Evolutionary conservation across 192 early-diverging fungal species (phyloP), one percentile per base, ranked within the genome.

Genomic region (Backusella tuberculispora): DNA sequence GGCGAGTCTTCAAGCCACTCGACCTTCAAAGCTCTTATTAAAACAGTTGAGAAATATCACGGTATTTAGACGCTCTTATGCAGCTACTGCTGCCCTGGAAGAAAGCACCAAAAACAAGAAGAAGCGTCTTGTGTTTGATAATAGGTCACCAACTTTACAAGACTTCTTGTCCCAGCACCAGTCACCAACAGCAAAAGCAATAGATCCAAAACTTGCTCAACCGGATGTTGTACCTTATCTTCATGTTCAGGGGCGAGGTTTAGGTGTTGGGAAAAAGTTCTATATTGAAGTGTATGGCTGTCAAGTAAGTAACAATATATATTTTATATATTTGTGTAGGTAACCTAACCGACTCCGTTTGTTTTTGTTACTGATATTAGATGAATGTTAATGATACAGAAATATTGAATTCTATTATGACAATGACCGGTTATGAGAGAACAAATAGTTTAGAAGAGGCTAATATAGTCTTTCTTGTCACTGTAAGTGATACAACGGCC

Each of bases 321-420:
- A 24, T 29, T 17, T 8, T 63, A 29, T 13, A 10, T 24, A 8
- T 26, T 13, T 24, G 5, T 0, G 3, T 21, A 6, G 15, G 21
- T 45, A 5, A 29, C 4, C 24, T 8, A 46, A 45, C 43, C 13
- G 42, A 26, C 63, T 6, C 29, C 2, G 2, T 34, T 65, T 64
- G 15, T 34, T 65, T 41, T n/a, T 38, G 4, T 9, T 69, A 17
- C 21, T 53, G 50, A 53, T 41, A 21, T 21, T 66, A 80, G 81
- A 93, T 93, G 92, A 93, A 93, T 72, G 89, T 92, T 67, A 93
- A 88, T 74, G 92, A 93, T 72, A 92, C 92, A 0, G 92, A 93
- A 77, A 92, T 93, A 60, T 79, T 93, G 69, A 93, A 90, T 85
- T 80, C 91, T 0, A 89, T 93, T 24, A 83, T 93, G 82, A 85